Evolutionary conservation across 176 grass and related monocot genomes (phyloP).

Genomic region (Phyllostachys edulis): DNA sequence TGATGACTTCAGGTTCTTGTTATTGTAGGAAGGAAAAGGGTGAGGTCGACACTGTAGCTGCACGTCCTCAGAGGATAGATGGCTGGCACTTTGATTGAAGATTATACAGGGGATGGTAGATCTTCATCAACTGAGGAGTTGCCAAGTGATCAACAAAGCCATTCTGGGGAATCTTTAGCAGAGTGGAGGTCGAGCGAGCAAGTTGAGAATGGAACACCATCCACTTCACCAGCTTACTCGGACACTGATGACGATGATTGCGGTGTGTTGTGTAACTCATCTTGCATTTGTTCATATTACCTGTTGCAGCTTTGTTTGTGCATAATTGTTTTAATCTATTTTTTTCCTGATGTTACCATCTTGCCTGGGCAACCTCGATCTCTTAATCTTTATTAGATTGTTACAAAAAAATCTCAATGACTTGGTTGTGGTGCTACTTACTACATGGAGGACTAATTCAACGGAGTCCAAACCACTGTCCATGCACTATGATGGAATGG

Average conservation of each 20-base stretch:
- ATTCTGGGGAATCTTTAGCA: slow-evolving; percentile 62
- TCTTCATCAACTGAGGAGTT: slow-evolving; percentile 53
- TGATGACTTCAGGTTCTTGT: not conserved
- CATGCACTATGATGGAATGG: slow-evolving; percentile 20
- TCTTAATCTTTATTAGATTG: not conserved
- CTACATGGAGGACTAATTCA: not conserved
- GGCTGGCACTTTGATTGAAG: slow-evolving; percentile 59
- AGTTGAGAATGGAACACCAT: slow-evolving; percentile 85
- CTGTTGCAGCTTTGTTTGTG: not conserved
- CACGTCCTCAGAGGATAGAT: slow-evolving; percentile 3
- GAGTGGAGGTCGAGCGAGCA: slow-evolving; percentile 89
- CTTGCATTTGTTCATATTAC: slow-evolving; percentile 10
- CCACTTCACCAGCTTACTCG: slow-evolving; percentile 80
- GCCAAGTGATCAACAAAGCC: slow-evolving; percentile 66
- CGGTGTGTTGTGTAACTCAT: slow-evolving; percentile 50
- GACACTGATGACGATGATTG: slow-evolving; percentile 85
- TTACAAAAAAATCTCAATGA: slow-evolving; percentile 18
- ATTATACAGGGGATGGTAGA: slow-evolving; percentile 41
- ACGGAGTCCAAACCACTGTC: not conserved
- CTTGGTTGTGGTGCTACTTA: slow-evolving; percentile 7
- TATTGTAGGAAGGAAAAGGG: slow-evolving; percentile 29
- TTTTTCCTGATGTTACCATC: not conserved
- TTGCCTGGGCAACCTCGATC: not conserved
- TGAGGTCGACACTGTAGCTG: not conserved
- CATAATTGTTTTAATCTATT: not conserved